phyloP scores from a whole-genome alignment of 1,284 basidiomycete genomes.

The Phylloboletellus chloephorus region DNA sequence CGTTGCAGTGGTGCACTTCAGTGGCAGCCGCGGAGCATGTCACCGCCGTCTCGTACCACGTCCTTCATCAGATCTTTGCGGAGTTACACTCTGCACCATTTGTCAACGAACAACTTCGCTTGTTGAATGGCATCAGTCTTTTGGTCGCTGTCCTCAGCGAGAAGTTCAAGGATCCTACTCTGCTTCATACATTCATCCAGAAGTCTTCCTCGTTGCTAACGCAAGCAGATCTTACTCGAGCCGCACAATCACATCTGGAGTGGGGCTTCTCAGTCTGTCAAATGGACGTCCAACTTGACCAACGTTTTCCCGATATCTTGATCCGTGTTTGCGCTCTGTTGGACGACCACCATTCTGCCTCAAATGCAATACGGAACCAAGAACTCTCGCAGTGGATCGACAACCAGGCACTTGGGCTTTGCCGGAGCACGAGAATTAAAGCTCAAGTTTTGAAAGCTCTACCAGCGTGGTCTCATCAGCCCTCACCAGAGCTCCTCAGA shows the following conservation, averaged over 20 bases:
- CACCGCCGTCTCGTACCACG: conserved; percentile 65
- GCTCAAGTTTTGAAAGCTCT: conserved; percentile 51
- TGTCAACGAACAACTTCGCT: conserved; percentile 80
- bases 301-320: conserved; percentile 58
- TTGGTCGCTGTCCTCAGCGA: conserved; percentile 58
- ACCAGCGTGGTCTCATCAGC: conserved; percentile 66
- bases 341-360: conserved; percentile 42
- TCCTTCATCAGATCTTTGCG: conserved; percentile 70
- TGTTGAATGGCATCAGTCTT: conserved; percentile 69
- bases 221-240: conserved; percentile 62
- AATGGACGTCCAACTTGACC: conserved; percentile 36
- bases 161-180: conserved; percentile 52
- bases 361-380: conserved; percentile 35
- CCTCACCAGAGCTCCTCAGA: conserved; percentile 40
- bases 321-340: conserved; percentile 58
- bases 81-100: conserved; percentile 66
- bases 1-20: conserved; percentile 54
- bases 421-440: conserved; percentile 35
- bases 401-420: conserved; percentile 41
- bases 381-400: conserved; percentile 64
- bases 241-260: conserved; percentile 70
- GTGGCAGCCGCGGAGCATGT: conserved; percentile 37
- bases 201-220: conserved; percentile 62
- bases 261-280: conserved; percentile 65
- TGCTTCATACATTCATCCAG: conserved; percentile 65